These are phyloP conservation scores for Fraxinus sp. DNA, from an alignment of 305 asterid species.

Conservation along the genomic window DNA sequence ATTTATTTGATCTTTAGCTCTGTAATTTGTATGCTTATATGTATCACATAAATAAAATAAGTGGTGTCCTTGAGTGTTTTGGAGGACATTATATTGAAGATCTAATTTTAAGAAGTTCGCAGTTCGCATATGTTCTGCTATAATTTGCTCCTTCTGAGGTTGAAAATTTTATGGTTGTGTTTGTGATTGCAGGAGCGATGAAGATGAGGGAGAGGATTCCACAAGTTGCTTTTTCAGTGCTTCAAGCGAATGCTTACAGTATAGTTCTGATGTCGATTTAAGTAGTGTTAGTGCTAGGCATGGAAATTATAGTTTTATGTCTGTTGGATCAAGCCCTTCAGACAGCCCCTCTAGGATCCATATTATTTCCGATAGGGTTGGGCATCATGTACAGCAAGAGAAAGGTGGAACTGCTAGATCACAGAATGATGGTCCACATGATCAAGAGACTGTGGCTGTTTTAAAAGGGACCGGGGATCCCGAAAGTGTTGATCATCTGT, in stretches of 20 bases:
- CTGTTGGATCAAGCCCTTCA: slow-evolving; percentile 78
- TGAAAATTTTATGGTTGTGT: slow-evolving; percentile 7
- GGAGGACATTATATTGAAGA: neutral
- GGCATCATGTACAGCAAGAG: slow-evolving; percentile 65
- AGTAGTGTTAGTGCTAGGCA: slow-evolving; percentile 71
- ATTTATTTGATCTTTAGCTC: neutral
- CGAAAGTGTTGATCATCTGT: slow-evolving; percentile 38
- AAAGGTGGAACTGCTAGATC: slow-evolving; percentile 48
- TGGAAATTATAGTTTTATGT: slow-evolving; percentile 57
- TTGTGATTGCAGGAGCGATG: slow-evolving; percentile 63
- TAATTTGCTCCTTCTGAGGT: neutral
- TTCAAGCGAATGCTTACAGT: slow-evolving; percentile 55
- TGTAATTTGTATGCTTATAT: neutral
- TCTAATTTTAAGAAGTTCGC: too few species aligned
- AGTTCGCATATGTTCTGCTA: neutral
- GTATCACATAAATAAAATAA: neutral
- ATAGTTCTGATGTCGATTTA: slow-evolving; percentile 74
- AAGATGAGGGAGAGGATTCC: slow-evolving; percentile 72
- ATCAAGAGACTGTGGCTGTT: slow-evolving; percentile 48
- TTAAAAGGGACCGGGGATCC: slow-evolving; percentile 51
- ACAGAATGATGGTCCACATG: slow-evolving; percentile 42
- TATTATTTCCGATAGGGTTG: slow-evolving; percentile 50
- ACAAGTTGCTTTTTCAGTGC: slow-evolving; percentile 48
- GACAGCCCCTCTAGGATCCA: slow-evolving; percentile 77
- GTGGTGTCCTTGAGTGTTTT: slow-evolving; percentile 5